Base-by-base conservation (phyloP, 371 early-diverging fungal genomes). In the Chytridium lagenaria region DNA sequence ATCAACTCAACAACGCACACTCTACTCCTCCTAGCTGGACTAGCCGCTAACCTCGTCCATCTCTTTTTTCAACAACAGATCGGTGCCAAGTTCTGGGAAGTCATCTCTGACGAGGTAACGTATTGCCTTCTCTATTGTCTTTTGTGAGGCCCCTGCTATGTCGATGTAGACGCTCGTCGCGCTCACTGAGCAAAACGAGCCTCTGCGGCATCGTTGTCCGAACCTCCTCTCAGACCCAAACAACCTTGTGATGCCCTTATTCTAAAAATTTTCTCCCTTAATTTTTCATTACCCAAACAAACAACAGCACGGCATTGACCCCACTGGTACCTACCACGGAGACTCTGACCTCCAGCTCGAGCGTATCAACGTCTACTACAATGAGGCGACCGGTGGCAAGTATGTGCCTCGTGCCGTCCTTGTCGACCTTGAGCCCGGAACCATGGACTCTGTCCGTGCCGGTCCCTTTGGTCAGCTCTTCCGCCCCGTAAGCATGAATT, bases 391-490 rank as follows among this genome's bases (percentile, higher is more conserved):
- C 66, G 83, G 83, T 67, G 86, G 86, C 59, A 83, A 83, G 77
- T 86, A 86, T 76, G 90, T 90, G 12, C 99, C 99, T 33, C 91
- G 99, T 80, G 96, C 99, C 65, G 98, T 99, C 74, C 86, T 99
- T 50, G 96, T 99, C 67, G 99, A 99, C 87, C 86, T 99, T 40
- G 99, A 99, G 88, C 99, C 99, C 51, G 99, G 98, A 69, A 98
- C 99, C 71, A 98, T 99, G 94, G 99, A 99, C 81, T 90, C 94
- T 50, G 91, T 98, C 77, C 84, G 86, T 57, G 86, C 83, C 59
- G 83, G 84, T 74, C 84, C 93, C 89, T 80, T 78, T 71, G 84
- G 84, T 51, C 81, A 80, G 71, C 83, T 84, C 77, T 90, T 88
- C 87, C 90, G 88, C 69, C 95, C 95, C 31, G 84, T 83, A 69